These are phyloP conservation scores for Colletotrichum caudatum DNA, from an alignment of 2,329 filamentous ascomycete species.

Conservation along the genomic window DNA sequence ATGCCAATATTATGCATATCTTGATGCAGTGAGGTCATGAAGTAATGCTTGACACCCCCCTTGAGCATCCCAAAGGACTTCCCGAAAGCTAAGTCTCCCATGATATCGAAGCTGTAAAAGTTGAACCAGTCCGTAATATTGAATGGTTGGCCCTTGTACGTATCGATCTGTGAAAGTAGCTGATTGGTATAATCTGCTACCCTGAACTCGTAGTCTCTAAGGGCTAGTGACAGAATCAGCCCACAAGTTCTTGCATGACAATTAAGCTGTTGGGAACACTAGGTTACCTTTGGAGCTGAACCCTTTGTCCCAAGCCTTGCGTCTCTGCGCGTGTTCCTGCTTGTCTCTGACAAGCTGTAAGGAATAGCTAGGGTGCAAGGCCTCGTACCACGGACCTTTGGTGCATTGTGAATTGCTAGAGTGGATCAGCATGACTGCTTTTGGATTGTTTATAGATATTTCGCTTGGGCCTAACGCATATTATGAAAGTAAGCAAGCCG, in stretches of 20 bases:
- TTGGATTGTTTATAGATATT: conserved; percentile 49
- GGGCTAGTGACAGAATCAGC: conserved; percentile 20
- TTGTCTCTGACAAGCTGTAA: conserved; percentile 50
- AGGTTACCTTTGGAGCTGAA: conserved; percentile 48
- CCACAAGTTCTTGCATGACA: too few species aligned
- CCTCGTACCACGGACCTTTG: conserved; percentile 52
- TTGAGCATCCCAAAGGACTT: conserved; percentile 52
- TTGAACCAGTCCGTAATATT: conserved; percentile 51
- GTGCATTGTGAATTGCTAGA: conserved; percentile 46
- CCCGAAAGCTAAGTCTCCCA: conserved; percentile 57
- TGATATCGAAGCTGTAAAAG: conserved; percentile 55
- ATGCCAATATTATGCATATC: conserved; percentile 44
- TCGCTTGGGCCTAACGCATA: conserved; percentile 47
- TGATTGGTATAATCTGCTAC: conserved; percentile 45
- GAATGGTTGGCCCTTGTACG: conserved; percentile 43
- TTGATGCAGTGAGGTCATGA: conserved; percentile 45
- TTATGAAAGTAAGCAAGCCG: conserved; percentile 1
- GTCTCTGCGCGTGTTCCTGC: conserved; percentile 47
- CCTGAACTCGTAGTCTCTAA: conserved; percentile 48
- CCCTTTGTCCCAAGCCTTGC: conserved; percentile 51
- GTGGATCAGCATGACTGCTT: conserved; percentile 48
- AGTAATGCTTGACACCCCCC: conserved; percentile 46
- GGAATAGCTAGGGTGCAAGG: conserved; percentile 47
- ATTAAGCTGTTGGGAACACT: too few species aligned
- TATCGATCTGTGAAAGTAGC: conserved; percentile 45